Conservation (phyloP, 306 rosid species). For the Phaseolus lunatus region DNA sequence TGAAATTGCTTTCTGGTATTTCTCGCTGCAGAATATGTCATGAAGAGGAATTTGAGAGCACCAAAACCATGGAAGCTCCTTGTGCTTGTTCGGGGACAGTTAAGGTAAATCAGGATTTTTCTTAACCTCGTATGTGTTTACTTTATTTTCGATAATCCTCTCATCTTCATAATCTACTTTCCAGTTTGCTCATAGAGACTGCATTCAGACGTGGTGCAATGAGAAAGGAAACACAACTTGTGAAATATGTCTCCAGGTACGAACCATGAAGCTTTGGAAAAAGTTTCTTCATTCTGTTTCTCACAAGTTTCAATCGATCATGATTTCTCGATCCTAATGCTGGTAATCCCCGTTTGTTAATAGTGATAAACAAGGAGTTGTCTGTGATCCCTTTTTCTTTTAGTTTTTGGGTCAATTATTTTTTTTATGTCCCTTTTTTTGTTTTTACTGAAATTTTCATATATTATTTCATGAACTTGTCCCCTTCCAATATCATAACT, state of each 20-base stretch:
- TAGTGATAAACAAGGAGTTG: not conserved
- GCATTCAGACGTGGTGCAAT: slow-evolving; percentile 94
- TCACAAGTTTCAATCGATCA: not conserved
- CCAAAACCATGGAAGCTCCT: slow-evolving; percentile 79
- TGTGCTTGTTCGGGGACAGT: slow-evolving; percentile 97
- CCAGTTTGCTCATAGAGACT: slow-evolving; percentile 98
- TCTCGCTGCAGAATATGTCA: slow-evolving; percentile 89
- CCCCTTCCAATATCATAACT: not conserved
- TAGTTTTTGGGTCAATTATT: not conserved
- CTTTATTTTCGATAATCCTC: not conserved
- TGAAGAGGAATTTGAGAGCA: slow-evolving; percentile 81
- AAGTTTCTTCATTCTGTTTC: not conserved
- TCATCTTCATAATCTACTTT: not conserved
- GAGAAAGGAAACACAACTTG: slow-evolving; percentile 91
- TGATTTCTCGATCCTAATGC: not conserved
- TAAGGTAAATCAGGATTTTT: slow-evolving; percentile 59
- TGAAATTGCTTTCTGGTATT: slow-evolving; percentile 54
- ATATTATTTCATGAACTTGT: not conserved
- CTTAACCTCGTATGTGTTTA: not conserved
- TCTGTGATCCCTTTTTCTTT: not conserved
- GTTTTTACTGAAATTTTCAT: not conserved
- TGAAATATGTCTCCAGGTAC: slow-evolving; percentile 94
- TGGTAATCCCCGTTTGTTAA: not conserved
- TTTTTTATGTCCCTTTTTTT: not conserved
- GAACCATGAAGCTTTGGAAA: not conserved